Evolutionary conservation across 768 basidiomycete genomes (phyloP).

Genomic region (Strobilomyces echinocephalus): DNA sequence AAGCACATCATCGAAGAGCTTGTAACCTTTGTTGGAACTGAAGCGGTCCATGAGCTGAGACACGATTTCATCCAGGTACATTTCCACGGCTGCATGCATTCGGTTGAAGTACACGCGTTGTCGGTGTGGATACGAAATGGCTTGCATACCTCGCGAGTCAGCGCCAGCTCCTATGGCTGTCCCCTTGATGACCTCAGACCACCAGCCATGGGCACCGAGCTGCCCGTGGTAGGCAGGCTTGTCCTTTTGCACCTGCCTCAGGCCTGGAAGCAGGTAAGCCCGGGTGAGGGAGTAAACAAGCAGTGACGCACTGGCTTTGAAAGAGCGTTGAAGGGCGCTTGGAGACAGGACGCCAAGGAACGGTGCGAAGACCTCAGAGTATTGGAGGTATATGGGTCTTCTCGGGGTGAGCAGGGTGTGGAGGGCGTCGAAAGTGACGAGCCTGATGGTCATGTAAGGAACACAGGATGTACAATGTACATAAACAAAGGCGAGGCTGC

Average conservation of each 20-base stretch:
- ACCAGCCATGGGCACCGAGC: slow-evolving; percentile 58
- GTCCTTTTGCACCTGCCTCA: slow-evolving; percentile 51
- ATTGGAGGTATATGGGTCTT: slow-evolving; percentile 59
- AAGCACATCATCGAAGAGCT: slow-evolving; percentile 48
- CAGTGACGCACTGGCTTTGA: slow-evolving; percentile 46
- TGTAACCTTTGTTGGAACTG: slow-evolving; percentile 67
- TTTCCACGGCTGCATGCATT: slow-evolving; percentile 45
- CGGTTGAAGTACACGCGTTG: slow-evolving; percentile 18
- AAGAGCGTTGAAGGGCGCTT: slow-evolving; percentile 48
- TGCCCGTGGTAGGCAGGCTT: slow-evolving; percentile 49
- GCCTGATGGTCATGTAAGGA: slow-evolving; percentile 37
- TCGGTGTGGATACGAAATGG: slow-evolving; percentile 13
- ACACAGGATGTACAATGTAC: slow-evolving; percentile 13
- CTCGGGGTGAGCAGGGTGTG: slow-evolving; percentile 73
- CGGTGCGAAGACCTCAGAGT: slow-evolving; percentile 58
- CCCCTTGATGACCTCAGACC: slow-evolving; percentile 69
- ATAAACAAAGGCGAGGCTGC: slow-evolving; percentile 17
- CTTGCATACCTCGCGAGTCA: slow-evolving; percentile 44
- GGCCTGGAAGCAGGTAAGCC: slow-evolving; percentile 29
- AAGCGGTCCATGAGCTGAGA: slow-evolving; percentile 60
- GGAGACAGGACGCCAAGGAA: slow-evolving; percentile 61
- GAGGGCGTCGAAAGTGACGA: slow-evolving; percentile 77
- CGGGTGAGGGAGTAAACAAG: not conserved
- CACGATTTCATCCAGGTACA: slow-evolving; percentile 52
- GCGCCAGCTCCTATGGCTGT: slow-evolving; percentile 78